Evolutionary conservation across 768 basidiomycete species (phyloP), one percentile per base, ranked within the genome.

Genomic region (Coprinellus micaceus): DNA sequence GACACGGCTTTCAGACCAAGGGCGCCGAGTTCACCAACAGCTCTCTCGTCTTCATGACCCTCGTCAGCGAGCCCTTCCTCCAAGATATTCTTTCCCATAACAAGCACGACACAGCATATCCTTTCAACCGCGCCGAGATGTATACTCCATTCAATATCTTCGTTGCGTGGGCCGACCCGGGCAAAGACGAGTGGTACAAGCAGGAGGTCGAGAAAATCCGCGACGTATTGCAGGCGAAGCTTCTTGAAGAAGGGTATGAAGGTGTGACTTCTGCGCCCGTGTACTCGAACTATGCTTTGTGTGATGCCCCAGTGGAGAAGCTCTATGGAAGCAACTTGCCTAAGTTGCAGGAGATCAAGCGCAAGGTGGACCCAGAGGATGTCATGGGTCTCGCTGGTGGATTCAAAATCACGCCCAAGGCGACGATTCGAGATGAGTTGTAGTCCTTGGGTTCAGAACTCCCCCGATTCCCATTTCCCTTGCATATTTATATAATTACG

Each of bases 11-110:
- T 25, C 47, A 84, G 79, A 76, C 76, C 63, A 81, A 77, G 77
- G 78, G 81, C 15, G 52, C 57, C 3, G 52, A 52, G 0, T 66
- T 74, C 7, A 61, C 60, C 11, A 57, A 69, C 28, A 58, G 73
- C 24, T 58, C 68, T 19, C 63, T 64, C 10, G 37, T 59, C 0
- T 68, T 73, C 54, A 72, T 77, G 46, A 75, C 74, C 0, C 82
- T 83, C 62, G 76, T 72, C 43, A 71, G 80, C 40, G 82, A 85
- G 54, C 79, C 81, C 0, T 77, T 83, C 72, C 69, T 81, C 1
- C 66, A 78, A 1, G 48, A 60, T 44, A 54, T 77, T 46, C 75
- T 77, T 55, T 67, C 67, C 5, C 76, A 78, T 56, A 74, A 63
- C 33, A 53, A 65, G 29, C 65, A 61, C 10, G 56, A 66, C 0